phyloP scores from a whole-genome alignment of 2,329 filamentous ascomycete species.

The Diaporthe amygdali region DNA sequence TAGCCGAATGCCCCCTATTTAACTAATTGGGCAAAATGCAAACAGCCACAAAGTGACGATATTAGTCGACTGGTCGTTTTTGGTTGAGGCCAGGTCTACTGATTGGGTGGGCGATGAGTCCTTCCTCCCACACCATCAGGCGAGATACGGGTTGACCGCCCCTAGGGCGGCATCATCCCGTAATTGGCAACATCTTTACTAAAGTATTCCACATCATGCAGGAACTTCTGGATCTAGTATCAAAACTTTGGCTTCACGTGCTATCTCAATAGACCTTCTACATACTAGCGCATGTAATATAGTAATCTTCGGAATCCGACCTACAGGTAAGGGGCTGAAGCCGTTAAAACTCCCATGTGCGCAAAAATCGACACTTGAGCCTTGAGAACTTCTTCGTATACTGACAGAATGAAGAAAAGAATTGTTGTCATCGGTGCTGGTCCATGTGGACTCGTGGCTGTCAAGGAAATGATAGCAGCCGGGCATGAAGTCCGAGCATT shows the following conservation, averaged over 20 bases:
- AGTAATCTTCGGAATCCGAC: neutral
- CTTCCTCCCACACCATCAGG: neutral
- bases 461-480: neutral
- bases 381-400: neutral
- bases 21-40: neutral
- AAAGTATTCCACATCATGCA: neutral
- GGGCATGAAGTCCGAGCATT: neutral
- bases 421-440: neutral
- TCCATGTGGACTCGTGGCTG: neutral
- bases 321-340: neutral
- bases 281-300: neutral
- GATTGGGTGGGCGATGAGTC: neutral
- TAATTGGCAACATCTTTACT: neutral
- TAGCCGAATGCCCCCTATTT: neutral
- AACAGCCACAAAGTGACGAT: neutral
- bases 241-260: no score
- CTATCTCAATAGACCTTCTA: neutral
- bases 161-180: neutral
- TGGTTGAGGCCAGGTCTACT: neutral
- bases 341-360: neutral
- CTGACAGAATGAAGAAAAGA: neutral
- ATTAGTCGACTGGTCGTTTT: neutral
- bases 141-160: neutral
- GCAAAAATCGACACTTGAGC: neutral
- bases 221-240: neutral